phyloP scores from a whole-genome alignment of 225 moss, liverwort and hornwort species.

The Climacium dendroides region DNA sequence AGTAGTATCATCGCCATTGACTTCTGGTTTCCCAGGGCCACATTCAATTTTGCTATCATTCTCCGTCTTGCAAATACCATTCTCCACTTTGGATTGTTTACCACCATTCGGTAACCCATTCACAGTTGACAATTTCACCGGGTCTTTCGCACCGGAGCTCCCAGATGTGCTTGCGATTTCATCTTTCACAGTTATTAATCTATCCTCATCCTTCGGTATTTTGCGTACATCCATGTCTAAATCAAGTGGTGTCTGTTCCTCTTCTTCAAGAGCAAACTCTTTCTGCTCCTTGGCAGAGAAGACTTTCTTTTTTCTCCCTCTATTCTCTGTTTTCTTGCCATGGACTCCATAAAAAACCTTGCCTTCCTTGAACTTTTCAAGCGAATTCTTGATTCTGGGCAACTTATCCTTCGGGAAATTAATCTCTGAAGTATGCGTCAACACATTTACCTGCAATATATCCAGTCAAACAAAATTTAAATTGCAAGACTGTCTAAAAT shows the following conservation, averaged over 20 bases:
- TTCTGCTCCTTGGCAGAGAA: background rate
- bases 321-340: background rate
- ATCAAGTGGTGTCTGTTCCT: background rate
- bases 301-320: conserved; percentile 10
- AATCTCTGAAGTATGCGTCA: conserved; percentile 67
- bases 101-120: background rate
- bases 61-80: background rate
- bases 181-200: background rate
- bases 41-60: background rate
- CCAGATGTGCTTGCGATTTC: conserved; percentile 6
- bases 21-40: background rate
- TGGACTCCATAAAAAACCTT: conserved; percentile 5
- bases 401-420: conserved; percentile 28
- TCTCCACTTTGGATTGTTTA: background rate
- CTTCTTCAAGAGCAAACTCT: background rate
- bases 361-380: conserved; percentile 21
- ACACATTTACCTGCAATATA: conserved; percentile 66
- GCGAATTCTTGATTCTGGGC: conserved; percentile 14
- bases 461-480: background rate
- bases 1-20: background rate
- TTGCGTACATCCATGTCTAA: background rate
- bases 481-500: background rate
- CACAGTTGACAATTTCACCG: background rate
- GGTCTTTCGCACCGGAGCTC: background rate
- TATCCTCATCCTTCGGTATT: background rate